Evolutionary conservation across 495 filamentous ascomycete genomes (phyloP), one percentile per base, ranked within the genome.

Genomic region (Hypoxylon subgilvum): DNA sequence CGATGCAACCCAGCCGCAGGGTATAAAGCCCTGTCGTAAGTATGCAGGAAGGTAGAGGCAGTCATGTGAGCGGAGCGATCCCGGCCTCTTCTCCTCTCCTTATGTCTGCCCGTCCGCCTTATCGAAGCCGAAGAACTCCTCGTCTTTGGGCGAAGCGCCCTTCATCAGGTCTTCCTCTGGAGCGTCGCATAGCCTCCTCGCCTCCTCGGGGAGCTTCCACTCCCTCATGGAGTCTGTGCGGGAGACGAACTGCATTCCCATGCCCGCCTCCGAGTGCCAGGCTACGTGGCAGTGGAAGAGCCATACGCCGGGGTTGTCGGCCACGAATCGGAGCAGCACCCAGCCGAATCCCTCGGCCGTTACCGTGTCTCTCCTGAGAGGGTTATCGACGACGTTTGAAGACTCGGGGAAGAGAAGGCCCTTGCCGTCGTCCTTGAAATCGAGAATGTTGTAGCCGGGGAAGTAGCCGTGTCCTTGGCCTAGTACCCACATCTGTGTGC

Each of bases 171-270:
- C 78, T 12, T 67, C 68, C 17, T 61, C 60, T 1, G 59, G 40
- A 0, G 45, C 57, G 5, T 64, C 66, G 56, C 80, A 82, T 13
- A 83, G 49, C 18, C 61, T 62, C 39, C 61, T 66, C 21, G 79
- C 72, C 31, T 75, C 75, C 40, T 66, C 67, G 3, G 81, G 80
- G 10, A 82, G 51, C 39, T 65, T 21, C 76, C 79, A 77, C 7
- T 22, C 32, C 22, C 59, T 70, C 42, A 82, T 65, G 41, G 68
- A 63, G 42, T 84, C 80, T 14, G 70, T 49, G 21, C 72, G 67
- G n/a, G 73, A 71, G 55, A 83, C 41, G 55, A 86, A 80, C 67
- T 84, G 82, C 84, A 86, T 83, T 31, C 79, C 45, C 72, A 86
- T 74, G 0, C 83, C 84, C 12, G 80, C 79, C 52, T 84, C 81